These are phyloP conservation scores for Rhodotorula diobovata DNA, from an alignment of 768 basidiomycete genomes.

Conservation along the genomic window DNA sequence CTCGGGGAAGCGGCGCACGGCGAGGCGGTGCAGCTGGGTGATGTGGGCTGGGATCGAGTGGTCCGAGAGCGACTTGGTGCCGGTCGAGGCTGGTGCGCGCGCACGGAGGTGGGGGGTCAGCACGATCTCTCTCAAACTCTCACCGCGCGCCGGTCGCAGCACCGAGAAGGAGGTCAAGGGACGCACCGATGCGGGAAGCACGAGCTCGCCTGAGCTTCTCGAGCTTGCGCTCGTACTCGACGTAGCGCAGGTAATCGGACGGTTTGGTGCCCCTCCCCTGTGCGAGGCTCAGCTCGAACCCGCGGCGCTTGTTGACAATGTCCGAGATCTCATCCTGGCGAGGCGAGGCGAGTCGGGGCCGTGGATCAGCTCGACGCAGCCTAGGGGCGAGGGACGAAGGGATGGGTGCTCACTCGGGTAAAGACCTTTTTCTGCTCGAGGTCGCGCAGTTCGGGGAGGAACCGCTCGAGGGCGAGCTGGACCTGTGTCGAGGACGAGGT, in stretches of 20 bases:
- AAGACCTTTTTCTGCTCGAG: conserved; percentile 45
- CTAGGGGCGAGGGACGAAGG: not conserved
- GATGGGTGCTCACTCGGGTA: conserved; percentile 26
- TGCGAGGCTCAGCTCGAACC: conserved; percentile 41
- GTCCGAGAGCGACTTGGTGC: conserved; percentile 39
- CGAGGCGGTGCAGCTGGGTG: conserved; percentile 39
- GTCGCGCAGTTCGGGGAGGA: conserved; percentile 45
- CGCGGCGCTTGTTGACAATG: conserved; percentile 42
- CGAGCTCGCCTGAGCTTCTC: conserved; percentile 42
- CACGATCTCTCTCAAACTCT: no score
- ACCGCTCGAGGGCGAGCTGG: conserved; percentile 43
- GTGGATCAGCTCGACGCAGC: not conserved
- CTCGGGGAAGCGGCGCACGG: conserved; percentile 39
- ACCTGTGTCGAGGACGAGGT: conserved; percentile 18
- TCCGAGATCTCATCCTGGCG: conserved; percentile 43
- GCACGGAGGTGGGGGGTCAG: not conserved
- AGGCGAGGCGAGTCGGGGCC: fast-evolving
- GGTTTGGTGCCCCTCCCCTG: conserved; percentile 43
- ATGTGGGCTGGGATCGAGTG: conserved; percentile 42
- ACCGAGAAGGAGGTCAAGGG: not conserved
- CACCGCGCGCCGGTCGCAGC: no score
- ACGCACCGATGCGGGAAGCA: conserved; percentile 36
- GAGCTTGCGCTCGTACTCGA: conserved; percentile 44
- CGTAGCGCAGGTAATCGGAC: conserved; percentile 44
- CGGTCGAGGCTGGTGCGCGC: conserved; percentile 24